Evolutionary conservation across 768 basidiomycete genomes (phyloP).

Genomic region (Boletus edulis): DNA sequence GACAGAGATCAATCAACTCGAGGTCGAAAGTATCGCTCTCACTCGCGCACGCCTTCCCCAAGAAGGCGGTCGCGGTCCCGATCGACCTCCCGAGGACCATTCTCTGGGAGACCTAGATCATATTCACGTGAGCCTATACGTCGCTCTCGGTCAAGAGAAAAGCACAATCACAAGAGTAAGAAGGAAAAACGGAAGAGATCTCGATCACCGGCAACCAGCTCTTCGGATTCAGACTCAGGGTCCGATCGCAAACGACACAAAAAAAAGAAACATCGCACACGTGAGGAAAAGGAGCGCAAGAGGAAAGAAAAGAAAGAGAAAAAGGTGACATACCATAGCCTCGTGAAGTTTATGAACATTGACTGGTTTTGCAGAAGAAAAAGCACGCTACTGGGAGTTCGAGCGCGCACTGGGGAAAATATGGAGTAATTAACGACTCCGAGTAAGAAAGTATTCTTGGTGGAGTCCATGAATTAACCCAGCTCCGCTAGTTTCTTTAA

Average conservation of each 20-base stretch:
- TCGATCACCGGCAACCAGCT: slow-evolving; percentile 41
- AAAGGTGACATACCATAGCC: slow-evolving; percentile 42
- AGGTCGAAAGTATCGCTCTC: slow-evolving; percentile 13
- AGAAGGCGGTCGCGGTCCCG: slow-evolving; percentile 24
- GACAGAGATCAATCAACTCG: slow-evolving; percentile 6
- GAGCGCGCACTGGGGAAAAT: slow-evolving; percentile 78
- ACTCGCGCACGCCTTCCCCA: slow-evolving; percentile 22
- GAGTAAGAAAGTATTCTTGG: slow-evolving; percentile 54
- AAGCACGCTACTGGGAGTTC: slow-evolving; percentile 47
- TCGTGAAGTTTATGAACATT: neutral
- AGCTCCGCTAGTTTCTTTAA: slow-evolving; percentile 61
- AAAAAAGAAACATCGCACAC: slow-evolving; percentile 46
- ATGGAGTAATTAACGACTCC: slow-evolving; percentile 79
- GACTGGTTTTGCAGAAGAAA: slow-evolving; percentile 49
- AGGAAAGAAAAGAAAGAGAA: slow-evolving; percentile 71
- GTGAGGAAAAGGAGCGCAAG: slow-evolving; percentile 49
- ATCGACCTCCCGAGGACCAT: slow-evolving; percentile 23
- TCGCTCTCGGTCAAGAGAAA: slow-evolving; percentile 37
- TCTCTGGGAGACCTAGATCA: slow-evolving; percentile 12
- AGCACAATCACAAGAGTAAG: slow-evolving; percentile 15
- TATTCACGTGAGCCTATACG: slow-evolving; percentile 25
- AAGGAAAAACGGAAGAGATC: slow-evolving; percentile 33
- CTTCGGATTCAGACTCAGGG: slow-evolving; percentile 34
- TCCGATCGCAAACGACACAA: slow-evolving; percentile 38
- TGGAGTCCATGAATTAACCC: slow-evolving; percentile 12